A percentile compares a stretch with the other conserved stretches of the same genome.
These are phyloP conservation scores for Pythium apleroticum DNA, from an alignment of 352 stramenopile species.

Conservation along the genomic window DNA sequence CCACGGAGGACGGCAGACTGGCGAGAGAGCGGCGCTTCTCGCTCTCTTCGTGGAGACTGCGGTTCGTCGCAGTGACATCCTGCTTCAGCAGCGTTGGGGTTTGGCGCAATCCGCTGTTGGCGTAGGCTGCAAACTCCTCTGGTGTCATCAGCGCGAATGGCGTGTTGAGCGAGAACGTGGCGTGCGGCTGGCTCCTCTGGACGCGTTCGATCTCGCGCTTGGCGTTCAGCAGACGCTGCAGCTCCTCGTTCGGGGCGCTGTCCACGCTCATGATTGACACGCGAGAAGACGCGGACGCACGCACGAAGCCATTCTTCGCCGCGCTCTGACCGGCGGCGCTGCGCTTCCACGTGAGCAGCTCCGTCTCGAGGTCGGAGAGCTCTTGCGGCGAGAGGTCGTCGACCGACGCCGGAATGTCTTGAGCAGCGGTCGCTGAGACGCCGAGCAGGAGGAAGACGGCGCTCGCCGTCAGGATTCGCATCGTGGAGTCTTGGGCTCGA, in stretches of 20 bases:
- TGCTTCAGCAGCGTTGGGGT: too few relatives aligned
- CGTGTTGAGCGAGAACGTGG: constrained; percentile 7
- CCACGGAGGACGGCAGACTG: not conserved
- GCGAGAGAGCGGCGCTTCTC: not conserved
- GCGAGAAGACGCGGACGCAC: too few relatives aligned
- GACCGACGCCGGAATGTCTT: not conserved
- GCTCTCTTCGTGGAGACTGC: not conserved
- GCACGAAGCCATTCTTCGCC: not conserved
- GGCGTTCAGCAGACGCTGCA: constrained; percentile 5
- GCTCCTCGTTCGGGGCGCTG: not conserved
- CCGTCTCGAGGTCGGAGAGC: not conserved
- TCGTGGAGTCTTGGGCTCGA: too few relatives aligned
- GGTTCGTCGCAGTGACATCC: not conserved
- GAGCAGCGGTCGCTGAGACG: not conserved
- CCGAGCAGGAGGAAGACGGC: not conserved
- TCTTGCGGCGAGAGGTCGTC: not conserved
- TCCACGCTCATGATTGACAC: too few relatives aligned
- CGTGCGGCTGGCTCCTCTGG: constrained; percentile 7
- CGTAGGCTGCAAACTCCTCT: constrained; percentile 8
- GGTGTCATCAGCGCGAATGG: constrained; percentile 18
- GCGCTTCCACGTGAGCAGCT: constrained; percentile 2
- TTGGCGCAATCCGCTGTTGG: not conserved
- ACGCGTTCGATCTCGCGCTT: constrained; percentile 6
- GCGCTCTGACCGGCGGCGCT: not conserved
- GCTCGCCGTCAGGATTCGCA: not conserved